These are phyloP conservation scores for Lachancea lanzarotensis DNA, from an alignment of 805 yeast species.

Conservation along the genomic window DNA sequence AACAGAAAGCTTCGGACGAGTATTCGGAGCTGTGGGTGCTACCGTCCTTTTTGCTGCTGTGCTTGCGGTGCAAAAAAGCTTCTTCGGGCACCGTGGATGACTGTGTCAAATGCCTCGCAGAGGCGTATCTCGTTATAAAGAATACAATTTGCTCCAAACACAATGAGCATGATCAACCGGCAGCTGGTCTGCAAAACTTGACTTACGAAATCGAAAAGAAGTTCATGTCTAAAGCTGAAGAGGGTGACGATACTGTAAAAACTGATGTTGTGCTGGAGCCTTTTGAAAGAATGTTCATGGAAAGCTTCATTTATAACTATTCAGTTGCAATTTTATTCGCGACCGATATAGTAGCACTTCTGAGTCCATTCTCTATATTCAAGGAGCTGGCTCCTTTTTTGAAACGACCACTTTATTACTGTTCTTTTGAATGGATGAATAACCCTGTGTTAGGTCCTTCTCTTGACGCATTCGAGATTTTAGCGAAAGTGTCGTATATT, in stretches of 20 bases:
- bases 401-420: slow-evolving; percentile 33
- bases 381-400: slow-evolving; percentile 29
- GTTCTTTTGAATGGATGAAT: slow-evolving; percentile 37
- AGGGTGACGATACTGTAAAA: not conserved
- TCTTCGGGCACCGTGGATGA: slow-evolving; percentile 24
- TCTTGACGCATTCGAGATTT: slow-evolving; percentile 32
- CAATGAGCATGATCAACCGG: not conserved
- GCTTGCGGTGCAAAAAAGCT: slow-evolving; percentile 35
- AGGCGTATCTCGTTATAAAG: slow-evolving; percentile 34
- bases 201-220: slow-evolving; percentile 12
- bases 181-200: slow-evolving; percentile 9
- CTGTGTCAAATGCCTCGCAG: slow-evolving; percentile 31
- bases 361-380: slow-evolving; percentile 40
- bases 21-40: slow-evolving; percentile 37
- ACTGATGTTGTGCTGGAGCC: slow-evolving; percentile 10
- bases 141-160: slow-evolving; percentile 15
- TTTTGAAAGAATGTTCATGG: slow-evolving; percentile 36
- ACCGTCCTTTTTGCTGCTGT: slow-evolving; percentile 36
- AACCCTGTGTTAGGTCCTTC: slow-evolving; percentile 40
- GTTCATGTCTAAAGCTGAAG: slow-evolving; percentile 5
- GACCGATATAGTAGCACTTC: slow-evolving; percentile 29
- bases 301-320: slow-evolving; percentile 40
- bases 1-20: slow-evolving; percentile 19
- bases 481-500: slow-evolving; percentile 36
- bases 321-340: slow-evolving; percentile 36